Conservation (phyloP, 169 alveolate species). For the Amoebophrya sp. region DNA sequence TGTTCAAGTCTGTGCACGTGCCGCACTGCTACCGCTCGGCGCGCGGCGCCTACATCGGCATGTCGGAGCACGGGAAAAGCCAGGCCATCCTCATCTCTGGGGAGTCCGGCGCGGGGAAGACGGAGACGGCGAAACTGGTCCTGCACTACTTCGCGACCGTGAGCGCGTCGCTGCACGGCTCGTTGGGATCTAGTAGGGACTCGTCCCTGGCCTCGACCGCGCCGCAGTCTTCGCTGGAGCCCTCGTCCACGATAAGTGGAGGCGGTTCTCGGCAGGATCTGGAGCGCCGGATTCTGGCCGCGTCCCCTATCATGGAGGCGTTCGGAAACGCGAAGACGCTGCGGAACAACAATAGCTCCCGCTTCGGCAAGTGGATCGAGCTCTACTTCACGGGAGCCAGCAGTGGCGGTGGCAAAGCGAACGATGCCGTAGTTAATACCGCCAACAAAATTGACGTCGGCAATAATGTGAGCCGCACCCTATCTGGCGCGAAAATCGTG, state of each 20-base stretch:
- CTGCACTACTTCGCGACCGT: conserved; percentile 34
- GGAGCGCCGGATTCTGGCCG: conserved; percentile 71
- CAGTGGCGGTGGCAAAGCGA: conserved; percentile 33
- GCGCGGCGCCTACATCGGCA: no score
- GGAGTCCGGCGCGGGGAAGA: conserved; percentile 98
- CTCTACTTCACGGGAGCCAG: conserved; percentile 21
- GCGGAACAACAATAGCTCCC: conserved; percentile 89
- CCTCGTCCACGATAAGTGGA: background rate
- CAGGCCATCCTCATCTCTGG: conserved; percentile 41
- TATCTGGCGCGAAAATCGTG: no score
- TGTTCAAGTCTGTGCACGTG: no score
- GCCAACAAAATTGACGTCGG: no score
- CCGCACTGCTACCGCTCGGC: no score
- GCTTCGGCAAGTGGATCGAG: conserved; percentile 95
- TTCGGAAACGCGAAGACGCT: conserved; percentile 97
- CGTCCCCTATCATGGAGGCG: conserved; percentile 89
- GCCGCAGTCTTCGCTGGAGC: background rate
- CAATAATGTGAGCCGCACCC: no score
- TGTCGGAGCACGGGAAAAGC: no score
- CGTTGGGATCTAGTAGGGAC: background rate
- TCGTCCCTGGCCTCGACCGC: no score
- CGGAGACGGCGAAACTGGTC: conserved; percentile 77
- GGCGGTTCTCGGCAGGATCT: background rate
- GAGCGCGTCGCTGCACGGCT: background rate
- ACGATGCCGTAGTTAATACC: no score